Conservation (phyloP, 208 protist species). For the Leishmania mexicana region DNA sequence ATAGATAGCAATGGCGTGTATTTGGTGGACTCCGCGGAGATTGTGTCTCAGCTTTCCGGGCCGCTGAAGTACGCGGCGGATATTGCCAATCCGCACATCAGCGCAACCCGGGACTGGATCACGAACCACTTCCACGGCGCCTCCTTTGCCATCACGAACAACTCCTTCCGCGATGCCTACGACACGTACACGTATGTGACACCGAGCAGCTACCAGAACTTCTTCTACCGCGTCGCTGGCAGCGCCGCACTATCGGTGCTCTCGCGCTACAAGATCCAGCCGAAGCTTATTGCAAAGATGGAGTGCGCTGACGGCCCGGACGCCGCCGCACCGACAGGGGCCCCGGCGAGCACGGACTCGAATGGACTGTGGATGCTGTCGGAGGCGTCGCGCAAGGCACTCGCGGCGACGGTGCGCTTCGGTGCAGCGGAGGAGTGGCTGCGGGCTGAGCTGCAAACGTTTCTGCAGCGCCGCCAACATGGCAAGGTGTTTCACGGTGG, state of each 20-base stretch:
- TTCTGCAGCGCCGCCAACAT: constrained; percentile 33
- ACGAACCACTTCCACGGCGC: constrained; percentile 65
- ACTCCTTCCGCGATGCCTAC: constrained; percentile 63
- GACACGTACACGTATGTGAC: constrained; percentile 57
- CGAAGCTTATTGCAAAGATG: constrained; percentile 35
- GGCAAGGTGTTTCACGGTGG: constrained; percentile 69
- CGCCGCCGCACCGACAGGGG: background rate
- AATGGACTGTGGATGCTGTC: constrained; percentile 28
- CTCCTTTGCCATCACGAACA: constrained; percentile 75
- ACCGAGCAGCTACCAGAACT: constrained; percentile 52
- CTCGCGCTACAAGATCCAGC: constrained; percentile 61
- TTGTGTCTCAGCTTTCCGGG: constrained; percentile 47
- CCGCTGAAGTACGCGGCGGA: constrained; percentile 60
- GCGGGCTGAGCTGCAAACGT: constrained; percentile 45
- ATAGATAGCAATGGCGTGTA: constrained; percentile 23
- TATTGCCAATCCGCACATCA: constrained; percentile 45
- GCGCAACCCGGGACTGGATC: constrained; percentile 70
- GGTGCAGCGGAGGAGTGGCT: constrained; percentile 46
- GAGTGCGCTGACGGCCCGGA: constrained; percentile 5
- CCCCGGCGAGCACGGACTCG: background rate
- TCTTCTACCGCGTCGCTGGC: constrained; percentile 64
- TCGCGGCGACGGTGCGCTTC: constrained; percentile 15
- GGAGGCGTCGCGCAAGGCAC: constrained; percentile 3
- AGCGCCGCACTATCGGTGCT: constrained; percentile 52
- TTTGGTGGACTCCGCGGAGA: constrained; percentile 70